Evolutionary conservation across 495 filamentous ascomycete genomes (phyloP).

Genomic region (Penicillium cosmopolitanum): DNA sequence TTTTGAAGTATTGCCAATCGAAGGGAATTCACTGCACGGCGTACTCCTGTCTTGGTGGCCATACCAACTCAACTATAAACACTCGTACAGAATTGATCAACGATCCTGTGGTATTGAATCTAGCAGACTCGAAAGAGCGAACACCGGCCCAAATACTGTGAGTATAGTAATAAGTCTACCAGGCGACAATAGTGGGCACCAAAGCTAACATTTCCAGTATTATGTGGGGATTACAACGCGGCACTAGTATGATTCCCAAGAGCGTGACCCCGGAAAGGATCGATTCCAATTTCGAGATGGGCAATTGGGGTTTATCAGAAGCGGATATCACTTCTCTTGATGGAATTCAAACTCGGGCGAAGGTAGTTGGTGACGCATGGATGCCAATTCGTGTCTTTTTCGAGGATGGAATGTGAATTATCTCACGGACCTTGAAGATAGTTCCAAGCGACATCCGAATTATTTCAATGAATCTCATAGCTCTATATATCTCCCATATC

Average conservation of each 20-base stretch:
- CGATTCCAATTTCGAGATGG: constrained; percentile 62
- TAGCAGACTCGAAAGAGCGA: constrained; percentile 64
- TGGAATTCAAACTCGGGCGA: constrained; percentile 65
- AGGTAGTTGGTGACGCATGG: constrained; percentile 70
- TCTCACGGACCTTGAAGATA: neutral
- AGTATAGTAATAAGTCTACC: neutral
- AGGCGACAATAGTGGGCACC: neutral
- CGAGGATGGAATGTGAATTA: constrained; percentile 59
- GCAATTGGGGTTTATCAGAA: constrained; percentile 65
- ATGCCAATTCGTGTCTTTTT: constrained; percentile 79
- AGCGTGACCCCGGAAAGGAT: constrained; percentile 62
- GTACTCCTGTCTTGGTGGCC: constrained; percentile 68
- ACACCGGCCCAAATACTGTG: constrained; percentile 62
- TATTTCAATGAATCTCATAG: too few relatives aligned
- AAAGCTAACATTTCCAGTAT: constrained; percentile 28
- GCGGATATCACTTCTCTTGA: constrained; percentile 52
- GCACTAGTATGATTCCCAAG: constrained; percentile 72
- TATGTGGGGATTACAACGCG: constrained; percentile 67
- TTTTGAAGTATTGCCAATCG: constrained; percentile 65
- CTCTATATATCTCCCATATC: too few relatives aligned
- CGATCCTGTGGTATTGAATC: constrained; percentile 56
- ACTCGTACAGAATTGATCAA: constrained; percentile 25
- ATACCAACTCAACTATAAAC: constrained; percentile 45
- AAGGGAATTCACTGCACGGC: constrained; percentile 68
- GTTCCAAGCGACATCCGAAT: too few relatives aligned